Evolutionary conservation across 179 eudicot genomes (phyloP), one percentile per base, ranked within the genome.

Genomic region (Actinidia arguta): DNA sequence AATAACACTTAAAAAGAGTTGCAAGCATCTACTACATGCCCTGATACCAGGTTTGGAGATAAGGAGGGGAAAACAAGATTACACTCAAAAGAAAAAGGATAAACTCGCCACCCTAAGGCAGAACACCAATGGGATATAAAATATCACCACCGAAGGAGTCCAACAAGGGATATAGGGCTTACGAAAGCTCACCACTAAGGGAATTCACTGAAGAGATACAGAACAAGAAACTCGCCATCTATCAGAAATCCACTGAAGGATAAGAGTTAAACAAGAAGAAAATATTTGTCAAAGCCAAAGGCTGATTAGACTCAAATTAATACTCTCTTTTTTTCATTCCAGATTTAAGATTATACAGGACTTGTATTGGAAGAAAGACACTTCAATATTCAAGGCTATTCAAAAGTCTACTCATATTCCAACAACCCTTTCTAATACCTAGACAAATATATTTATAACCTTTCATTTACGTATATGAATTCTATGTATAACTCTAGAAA

Each of bases 101-200:
- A 67, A 36, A 22, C 47, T 67, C 18, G 39, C 48, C 48, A 67
- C n/a, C 48, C 14, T 31, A 14, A 22, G 72, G 47, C 72, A 67
- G 6, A 67, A n/a, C 10, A 39, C 68, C 70, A 36, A 31, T 11
- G 0, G 22, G 48, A 36, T 67, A 18, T n/a, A 31, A 67, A 18
- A 67, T 67, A 39, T 16, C 20, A 36, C 18, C 10, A 67, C 8
- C n/a, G 1, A 67, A 36, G 9, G 72, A 67, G 47, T 36, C 47
- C 72, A 67, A 67, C 72, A 67, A 67, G 46, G 72, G 27, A 16
- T 16, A 67, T 8, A 67, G 44, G 47, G 72, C 72, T 36, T 11
- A 67, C n/a, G 47, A 67, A 36, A 11, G 72, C 72, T 31, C 31
- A 44, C 47, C 14, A 4, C 39, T 4, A 31, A 36, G 0, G 5